A percentile compares a stretch with the other conserved stretches of the same genome.
Evolutionary conservation across 495 filamentous ascomycete species (phyloP).

Genomic region (Melanomma pulvis-pyrius): DNA sequence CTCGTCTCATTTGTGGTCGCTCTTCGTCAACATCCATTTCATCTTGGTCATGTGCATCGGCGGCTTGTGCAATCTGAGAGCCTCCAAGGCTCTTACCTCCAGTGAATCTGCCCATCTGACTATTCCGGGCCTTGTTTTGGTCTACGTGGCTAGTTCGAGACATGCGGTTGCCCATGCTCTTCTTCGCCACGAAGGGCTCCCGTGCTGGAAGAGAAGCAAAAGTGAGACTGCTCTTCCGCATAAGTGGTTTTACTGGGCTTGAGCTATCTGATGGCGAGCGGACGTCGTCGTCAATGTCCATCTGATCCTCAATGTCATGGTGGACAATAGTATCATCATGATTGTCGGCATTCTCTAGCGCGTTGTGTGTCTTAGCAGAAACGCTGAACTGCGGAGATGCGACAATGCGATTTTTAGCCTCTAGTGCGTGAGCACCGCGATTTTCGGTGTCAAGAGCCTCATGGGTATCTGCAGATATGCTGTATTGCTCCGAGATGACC

Average conservation of each 20-base stretch:
- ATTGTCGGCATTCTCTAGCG: conserved; percentile 1
- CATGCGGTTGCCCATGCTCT: conserved; percentile 72
- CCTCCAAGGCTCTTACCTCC: conserved; percentile 59
- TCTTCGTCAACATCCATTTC: conserved; percentile 63
- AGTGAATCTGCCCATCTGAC: conserved; percentile 67
- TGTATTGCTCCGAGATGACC: conserved; percentile 18
- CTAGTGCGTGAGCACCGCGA: conserved; percentile 4
- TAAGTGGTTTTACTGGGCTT: conserved; percentile 61
- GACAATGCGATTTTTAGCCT: conserved; percentile 14
- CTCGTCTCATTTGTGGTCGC: conserved; percentile 35
- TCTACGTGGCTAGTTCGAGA: conserved; percentile 83
- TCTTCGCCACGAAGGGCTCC: conserved; percentile 77
- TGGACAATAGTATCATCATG: conserved; percentile 32
- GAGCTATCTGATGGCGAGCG: conserved; percentile 65
- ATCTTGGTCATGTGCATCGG: conserved; percentile 54
- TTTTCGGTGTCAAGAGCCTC: conserved; percentile 20
- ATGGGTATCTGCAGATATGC: conserved; percentile 19
- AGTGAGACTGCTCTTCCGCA: conserved; percentile 90
- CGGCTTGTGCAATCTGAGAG: conserved; percentile 51
- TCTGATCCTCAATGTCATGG: conserved; percentile 41
- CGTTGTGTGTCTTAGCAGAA: conserved; percentile 17
- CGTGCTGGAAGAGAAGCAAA: conserved; percentile 91
- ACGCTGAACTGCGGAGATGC: conserved; percentile 20
- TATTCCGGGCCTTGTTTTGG: conserved; percentile 56
- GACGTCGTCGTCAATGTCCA: conserved; percentile 59